Evolutionary conservation across 1,284 basidiomycete species (phyloP).

Genomic region (Apiotrichum sp.): DNA sequence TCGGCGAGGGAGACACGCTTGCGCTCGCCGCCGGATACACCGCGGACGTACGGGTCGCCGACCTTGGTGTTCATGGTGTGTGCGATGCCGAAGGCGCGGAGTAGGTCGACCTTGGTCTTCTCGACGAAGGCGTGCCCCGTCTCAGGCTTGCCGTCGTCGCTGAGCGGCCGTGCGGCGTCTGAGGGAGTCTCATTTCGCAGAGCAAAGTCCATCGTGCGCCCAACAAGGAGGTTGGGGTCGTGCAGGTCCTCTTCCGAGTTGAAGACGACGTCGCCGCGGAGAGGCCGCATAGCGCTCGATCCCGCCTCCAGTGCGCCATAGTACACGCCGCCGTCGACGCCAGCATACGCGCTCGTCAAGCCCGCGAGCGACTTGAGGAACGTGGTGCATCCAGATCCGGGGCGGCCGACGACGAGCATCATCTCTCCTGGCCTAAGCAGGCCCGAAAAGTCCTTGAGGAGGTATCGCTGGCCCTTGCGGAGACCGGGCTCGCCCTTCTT

Average conservation of each 20-base stretch:
- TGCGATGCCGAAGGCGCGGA: constrained; percentile 64
- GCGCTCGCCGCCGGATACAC: constrained; percentile 66
- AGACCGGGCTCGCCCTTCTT: constrained; percentile 24
- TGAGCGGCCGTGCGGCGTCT: constrained; percentile 20
- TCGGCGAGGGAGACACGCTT: constrained; percentile 69
- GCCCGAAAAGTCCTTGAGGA: constrained; percentile 31
- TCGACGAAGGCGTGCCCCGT: constrained; percentile 26
- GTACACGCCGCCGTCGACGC: constrained; percentile 44
- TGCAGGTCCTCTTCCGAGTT: constrained; percentile 42
- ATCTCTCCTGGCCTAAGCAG: constrained; percentile 38
- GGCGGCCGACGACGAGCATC: constrained; percentile 43
- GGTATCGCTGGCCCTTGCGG: constrained; percentile 32
- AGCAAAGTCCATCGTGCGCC: constrained; percentile 42
- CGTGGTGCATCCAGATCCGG: constrained; percentile 48
- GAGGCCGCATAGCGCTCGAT: constrained; percentile 3
- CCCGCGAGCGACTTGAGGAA: constrained; percentile 49
- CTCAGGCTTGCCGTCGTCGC: constrained; percentile 23
- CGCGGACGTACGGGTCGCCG: constrained; percentile 67
- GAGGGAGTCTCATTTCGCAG: constrained; percentile 35
- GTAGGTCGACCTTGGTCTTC: constrained; percentile 33
- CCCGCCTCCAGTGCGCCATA: constrained; percentile 37
- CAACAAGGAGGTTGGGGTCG: constrained; percentile 39
- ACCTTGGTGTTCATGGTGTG: constrained; percentile 58
- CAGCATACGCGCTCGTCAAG: constrained; percentile 43
- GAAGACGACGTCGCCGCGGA: constrained; percentile 21